A percentile compares a stretch with the other conserved stretches of the same genome.
These are phyloP conservation scores for Alternaria alternata DNA, from an alignment of 2,329 filamentous ascomycete species.

Conservation along the genomic window DNA sequence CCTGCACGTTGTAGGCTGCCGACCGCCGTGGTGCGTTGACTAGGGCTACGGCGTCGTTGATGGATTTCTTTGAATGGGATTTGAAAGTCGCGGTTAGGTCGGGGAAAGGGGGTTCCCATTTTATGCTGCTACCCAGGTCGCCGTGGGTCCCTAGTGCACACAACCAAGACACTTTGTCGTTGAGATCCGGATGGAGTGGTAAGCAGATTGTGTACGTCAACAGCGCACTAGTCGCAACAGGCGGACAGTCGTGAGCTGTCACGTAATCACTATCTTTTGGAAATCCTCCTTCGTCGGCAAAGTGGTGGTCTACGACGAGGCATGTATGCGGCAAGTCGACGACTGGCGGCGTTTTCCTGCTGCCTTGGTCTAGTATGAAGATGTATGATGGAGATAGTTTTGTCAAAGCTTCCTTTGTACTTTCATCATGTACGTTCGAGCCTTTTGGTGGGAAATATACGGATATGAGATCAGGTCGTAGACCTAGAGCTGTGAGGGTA, in stretches of 20 bases:
- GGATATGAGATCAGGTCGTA: slow-evolving; percentile 61
- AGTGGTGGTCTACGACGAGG: slow-evolving; percentile 72
- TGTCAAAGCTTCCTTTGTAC: slow-evolving; percentile 62
- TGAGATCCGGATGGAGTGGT: slow-evolving; percentile 62
- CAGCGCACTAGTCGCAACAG: slow-evolving; percentile 70
- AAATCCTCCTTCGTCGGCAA: slow-evolving; percentile 64
- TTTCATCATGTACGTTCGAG: slow-evolving; percentile 63
- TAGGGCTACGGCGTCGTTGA: slow-evolving; percentile 70
- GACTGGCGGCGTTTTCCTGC: slow-evolving; percentile 62
- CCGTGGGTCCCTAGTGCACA: slow-evolving; percentile 72
- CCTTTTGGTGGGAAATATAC: slow-evolving; percentile 69
- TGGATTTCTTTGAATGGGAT: slow-evolving; percentile 65
- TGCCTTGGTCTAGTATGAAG: slow-evolving; percentile 72
- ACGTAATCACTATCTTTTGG: slow-evolving; percentile 64
- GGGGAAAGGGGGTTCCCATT: slow-evolving; percentile 72
- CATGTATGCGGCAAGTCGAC: slow-evolving; percentile 60
- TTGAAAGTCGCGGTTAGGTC: slow-evolving; percentile 70
- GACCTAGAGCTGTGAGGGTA: slow-evolving; percentile 66
- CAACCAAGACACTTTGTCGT: slow-evolving; percentile 64
- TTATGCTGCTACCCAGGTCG: slow-evolving; percentile 70
- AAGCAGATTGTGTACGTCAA: slow-evolving; percentile 71
- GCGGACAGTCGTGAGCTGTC: slow-evolving; percentile 69
- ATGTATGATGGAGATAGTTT: slow-evolving; percentile 63
- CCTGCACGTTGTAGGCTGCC: slow-evolving; percentile 66
- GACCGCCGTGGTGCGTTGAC: slow-evolving; percentile 72